Percentiles rank a stretch among this genome's conserved stretches.
Conservation (phyloP, 2,329 filamentous ascomycete species). For the Fusarium sp. region DNA sequence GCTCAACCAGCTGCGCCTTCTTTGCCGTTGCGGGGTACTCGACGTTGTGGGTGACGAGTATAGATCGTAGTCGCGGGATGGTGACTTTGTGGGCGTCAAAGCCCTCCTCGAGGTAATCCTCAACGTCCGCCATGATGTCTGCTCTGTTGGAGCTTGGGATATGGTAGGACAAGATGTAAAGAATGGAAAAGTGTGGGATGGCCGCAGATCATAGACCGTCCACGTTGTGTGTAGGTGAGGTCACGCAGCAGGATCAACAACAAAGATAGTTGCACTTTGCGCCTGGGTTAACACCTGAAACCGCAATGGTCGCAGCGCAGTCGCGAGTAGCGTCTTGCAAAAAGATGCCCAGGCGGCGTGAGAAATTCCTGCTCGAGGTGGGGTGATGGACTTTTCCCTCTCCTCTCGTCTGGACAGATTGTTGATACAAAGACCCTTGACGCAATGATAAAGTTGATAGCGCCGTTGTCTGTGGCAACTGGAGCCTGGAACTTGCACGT, state of each 20-base stretch:
- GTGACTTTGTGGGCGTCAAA: slow-evolving; percentile 89
- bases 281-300: background rate
- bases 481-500: slow-evolving; percentile 23
- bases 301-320: slow-evolving; percentile 8
- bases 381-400: slow-evolving; percentile 38
- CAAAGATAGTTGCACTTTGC: slow-evolving; percentile 24
- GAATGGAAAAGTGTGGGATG: slow-evolving; percentile 27
- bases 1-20: slow-evolving; percentile 86
- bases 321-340: background rate
- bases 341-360: slow-evolving; percentile 3
- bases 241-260: slow-evolving; percentile 18
- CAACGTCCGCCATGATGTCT: slow-evolving; percentile 71
- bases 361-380: slow-evolving; percentile 25
- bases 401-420: slow-evolving; percentile 30
- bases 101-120: slow-evolving; percentile 87
- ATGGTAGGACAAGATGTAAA: slow-evolving; percentile 11
- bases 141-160: slow-evolving; percentile 16
- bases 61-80: slow-evolving; percentile 88
- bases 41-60: slow-evolving; percentile 90
- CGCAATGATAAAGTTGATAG: slow-evolving; percentile 46
- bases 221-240: slow-evolving; percentile 13
- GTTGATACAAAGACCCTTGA: slow-evolving; percentile 48
- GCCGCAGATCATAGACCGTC: slow-evolving; percentile 30
- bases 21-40: slow-evolving; percentile 90
- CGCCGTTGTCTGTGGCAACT: slow-evolving; percentile 57